Conservation (phyloP, 2,329 filamentous ascomycete species). For the Amesomyces nigricolor region DNA sequence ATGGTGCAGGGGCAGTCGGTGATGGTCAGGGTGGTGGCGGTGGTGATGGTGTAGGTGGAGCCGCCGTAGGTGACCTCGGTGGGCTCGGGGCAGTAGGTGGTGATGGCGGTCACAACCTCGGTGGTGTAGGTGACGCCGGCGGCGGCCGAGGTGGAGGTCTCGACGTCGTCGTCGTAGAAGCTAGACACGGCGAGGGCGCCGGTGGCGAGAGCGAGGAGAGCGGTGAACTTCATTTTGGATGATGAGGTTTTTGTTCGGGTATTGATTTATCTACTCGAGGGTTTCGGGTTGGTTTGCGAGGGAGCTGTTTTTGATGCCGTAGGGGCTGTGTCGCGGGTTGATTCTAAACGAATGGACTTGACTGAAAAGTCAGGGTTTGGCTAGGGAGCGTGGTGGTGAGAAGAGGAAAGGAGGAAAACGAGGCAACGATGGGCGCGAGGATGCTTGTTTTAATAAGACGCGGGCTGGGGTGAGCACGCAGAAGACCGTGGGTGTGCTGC, state of each 20-base stretch:
- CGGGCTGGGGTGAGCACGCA: conserved; percentile 18
- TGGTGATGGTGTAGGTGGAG: conserved; percentile 64
- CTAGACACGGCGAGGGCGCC: conserved; percentile 34
- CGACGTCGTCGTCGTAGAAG: no score
- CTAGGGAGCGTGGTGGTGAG: conserved; percentile 44
- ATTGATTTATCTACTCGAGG: conserved; percentile 34
- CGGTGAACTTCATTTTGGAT: conserved; percentile 62
- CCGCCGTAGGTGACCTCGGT: conserved; percentile 59
- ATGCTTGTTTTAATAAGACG: conserved; percentile 44
- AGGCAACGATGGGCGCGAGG: conserved; percentile 34
- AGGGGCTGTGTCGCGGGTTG: conserved; percentile 26
- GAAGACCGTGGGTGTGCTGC: neutral
- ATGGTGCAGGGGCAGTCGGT: conserved; percentile 67
- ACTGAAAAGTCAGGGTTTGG: conserved; percentile 49
- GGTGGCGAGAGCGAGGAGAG: conserved; percentile 47
- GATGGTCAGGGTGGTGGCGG: conserved; percentile 65
- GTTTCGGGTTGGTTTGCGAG: conserved; percentile 26
- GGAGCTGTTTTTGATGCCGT: conserved; percentile 27
- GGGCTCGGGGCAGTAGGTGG: conserved; percentile 66
- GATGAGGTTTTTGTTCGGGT: conserved; percentile 37
- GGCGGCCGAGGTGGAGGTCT: conserved; percentile 15
- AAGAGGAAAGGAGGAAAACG: conserved; percentile 34
- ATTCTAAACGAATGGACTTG: conserved; percentile 52
- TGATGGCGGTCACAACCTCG: conserved; percentile 59
- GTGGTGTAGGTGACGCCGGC: conserved; percentile 55